Evolutionary conservation across 2,329 filamentous ascomycete species (phyloP), one percentile per base, ranked within the genome.

Genomic region (Tolypocladium sp.): DNA sequence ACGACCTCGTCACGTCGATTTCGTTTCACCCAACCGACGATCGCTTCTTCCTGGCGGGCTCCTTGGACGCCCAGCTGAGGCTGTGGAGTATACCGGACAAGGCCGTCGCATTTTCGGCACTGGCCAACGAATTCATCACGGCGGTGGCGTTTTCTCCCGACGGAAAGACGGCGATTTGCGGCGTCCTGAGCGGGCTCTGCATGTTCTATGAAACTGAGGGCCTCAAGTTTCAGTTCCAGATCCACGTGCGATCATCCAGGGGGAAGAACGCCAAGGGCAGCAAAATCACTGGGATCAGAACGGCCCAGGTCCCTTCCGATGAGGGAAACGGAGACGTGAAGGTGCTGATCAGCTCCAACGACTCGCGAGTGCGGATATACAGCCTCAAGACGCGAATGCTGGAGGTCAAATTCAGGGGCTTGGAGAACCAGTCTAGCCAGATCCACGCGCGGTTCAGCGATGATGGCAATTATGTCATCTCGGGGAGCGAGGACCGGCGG

Each of bases 61-160:
- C 91, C 1, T 80, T 97, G 8, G 94, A 99, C 70, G 89, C 88
- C 1, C 92, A 92, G 64, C 74, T 99, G 56, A 83, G 94, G 20
- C 76, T 99, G 2, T 99, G 94, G 94, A 97, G 92, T 69, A 99
- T 99, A 54, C 92, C 94, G 0, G 94, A 99, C 72, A 97, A 95
- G 71, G 86, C 82, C n/a, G 90, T 97, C 35, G 92, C 92, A 0
- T 97, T 86, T 69, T 88, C 87, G 63, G 87, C 82, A 10, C 84
- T 89, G 51, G 77, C 92, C 0, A 85, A 88, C 0, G 92, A 97
- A 65, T 89, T 97, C 72, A 92, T 97, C 62, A 99, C 94, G 0
- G 91, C 94, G 1, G 93, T 97, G 0, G 87, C 90, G 0, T 99
- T 99, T 67, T 91, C 92, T 0, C 94, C 94, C 0, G 92, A 97